phyloP scores from a whole-genome alignment of 2,329 filamentous ascomycete genomes.

The Alternaria consortialis region DNA sequence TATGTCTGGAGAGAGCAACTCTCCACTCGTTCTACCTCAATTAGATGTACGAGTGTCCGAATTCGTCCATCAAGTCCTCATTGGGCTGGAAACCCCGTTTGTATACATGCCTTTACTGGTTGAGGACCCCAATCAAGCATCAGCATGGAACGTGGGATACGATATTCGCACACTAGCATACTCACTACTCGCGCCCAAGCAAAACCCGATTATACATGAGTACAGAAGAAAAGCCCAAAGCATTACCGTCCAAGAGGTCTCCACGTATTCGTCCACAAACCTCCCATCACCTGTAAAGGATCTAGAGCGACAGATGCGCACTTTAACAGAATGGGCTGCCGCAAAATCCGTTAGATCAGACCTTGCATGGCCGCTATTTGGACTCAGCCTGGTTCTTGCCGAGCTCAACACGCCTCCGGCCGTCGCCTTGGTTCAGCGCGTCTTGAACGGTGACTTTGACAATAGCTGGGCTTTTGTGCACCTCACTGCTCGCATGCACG shows the following conservation, averaged over 20 bases:
- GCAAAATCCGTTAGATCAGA: slow-evolving; percentile 15
- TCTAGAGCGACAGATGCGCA: slow-evolving; percentile 25
- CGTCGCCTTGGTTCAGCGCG: slow-evolving; percentile 22
- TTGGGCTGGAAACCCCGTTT: slow-evolving; percentile 23
- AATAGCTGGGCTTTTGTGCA: slow-evolving; percentile 53
- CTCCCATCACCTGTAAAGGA: slow-evolving; percentile 7
- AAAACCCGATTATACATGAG: slow-evolving; percentile 42
- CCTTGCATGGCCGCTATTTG: slow-evolving; percentile 40
- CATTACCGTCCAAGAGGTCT: slow-evolving; percentile 31
- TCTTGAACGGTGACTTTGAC: slow-evolving; percentile 43
- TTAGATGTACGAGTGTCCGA: slow-evolving; percentile 48
- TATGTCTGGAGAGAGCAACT: neutral
- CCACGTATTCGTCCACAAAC: slow-evolving; percentile 16
- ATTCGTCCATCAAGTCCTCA: slow-evolving; percentile 35
- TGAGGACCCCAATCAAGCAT: slow-evolving; percentile 55
- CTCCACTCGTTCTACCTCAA: slow-evolving; percentile 24
- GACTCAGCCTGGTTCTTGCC: slow-evolving; percentile 30
- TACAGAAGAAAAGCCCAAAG: slow-evolving; percentile 50
- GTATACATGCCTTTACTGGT: slow-evolving; percentile 73
- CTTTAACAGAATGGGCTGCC: slow-evolving; percentile 28
- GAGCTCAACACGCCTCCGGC: slow-evolving; percentile 34
- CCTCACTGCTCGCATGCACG: slow-evolving; percentile 52
- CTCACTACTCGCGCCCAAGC: slow-evolving; percentile 39
- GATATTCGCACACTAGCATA: slow-evolving; percentile 52
- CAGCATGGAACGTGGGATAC: slow-evolving; percentile 54